A percentile compares a stretch with the other conserved stretches of the same genome.
Evolutionary conservation across 495 filamentous ascomycete genomes (phyloP).

Genomic region (Thermothielavioides terrestris): DNA sequence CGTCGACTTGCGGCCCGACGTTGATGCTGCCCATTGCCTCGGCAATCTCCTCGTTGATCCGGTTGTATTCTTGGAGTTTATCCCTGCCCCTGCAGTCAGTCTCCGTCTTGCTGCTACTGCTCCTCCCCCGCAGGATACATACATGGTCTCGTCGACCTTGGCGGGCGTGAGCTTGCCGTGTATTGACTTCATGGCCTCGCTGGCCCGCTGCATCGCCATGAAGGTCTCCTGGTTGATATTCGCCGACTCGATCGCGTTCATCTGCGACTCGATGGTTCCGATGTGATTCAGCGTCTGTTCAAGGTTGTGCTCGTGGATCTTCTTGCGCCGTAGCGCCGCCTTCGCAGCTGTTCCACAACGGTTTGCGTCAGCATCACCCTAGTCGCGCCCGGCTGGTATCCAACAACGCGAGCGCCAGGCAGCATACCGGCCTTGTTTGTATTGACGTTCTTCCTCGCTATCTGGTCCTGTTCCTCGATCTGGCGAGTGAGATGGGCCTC

Average conservation of each 20-base stretch:
- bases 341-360: conserved; percentile 65
- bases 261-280: conserved; percentile 85
- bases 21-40: conserved; percentile 66
- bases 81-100: conserved; percentile 54
- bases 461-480: conserved; percentile 85
- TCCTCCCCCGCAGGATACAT: conserved; percentile 31
- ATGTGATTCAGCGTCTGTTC: conserved; percentile 86
- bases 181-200: conserved; percentile 82
- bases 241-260: conserved; percentile 92
- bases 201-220: conserved; percentile 83
- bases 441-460: conserved; percentile 83
- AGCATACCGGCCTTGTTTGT: conserved; percentile 83
- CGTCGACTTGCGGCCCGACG: conserved; percentile 68
- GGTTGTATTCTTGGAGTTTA: conserved; percentile 83
- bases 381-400: too few species aligned
- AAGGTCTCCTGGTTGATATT: conserved; percentile 98
- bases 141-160: conserved; percentile 94
- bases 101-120: background rate
- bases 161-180: conserved; percentile 84
- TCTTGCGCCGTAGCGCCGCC: conserved; percentile 88
- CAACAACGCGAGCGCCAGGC: background rate
- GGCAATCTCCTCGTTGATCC: conserved; percentile 85
- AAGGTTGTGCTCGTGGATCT: conserved; percentile 80
- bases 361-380: conserved; percentile 15
- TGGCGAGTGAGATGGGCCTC: conserved; percentile 84